These are phyloP conservation scores for Penicillium sp. DNA, from an alignment of 2,329 filamentous ascomycete genomes.

Conservation along the genomic window DNA sequence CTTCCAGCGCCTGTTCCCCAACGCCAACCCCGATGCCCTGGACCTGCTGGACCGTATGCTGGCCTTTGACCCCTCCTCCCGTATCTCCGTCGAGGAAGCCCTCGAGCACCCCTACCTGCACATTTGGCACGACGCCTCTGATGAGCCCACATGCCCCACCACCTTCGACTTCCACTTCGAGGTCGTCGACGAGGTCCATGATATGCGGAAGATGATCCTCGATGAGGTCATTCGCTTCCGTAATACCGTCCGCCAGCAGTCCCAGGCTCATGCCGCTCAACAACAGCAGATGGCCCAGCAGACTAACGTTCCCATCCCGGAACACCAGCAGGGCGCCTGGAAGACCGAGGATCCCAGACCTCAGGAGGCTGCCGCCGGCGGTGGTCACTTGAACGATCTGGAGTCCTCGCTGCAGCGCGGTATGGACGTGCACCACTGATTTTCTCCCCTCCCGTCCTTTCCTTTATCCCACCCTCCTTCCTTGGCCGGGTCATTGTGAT, in stretches of 20 bases:
- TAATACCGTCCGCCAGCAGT: constrained; percentile 55
- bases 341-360: constrained; percentile 63
- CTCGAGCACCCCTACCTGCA: constrained; percentile 94
- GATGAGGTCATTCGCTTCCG: constrained; percentile 92
- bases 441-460: background rate
- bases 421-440: constrained; percentile 51
- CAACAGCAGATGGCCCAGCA: constrained; percentile 44
- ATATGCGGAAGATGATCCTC: constrained; percentile 97
- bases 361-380: constrained; percentile 53
- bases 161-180: constrained; percentile 99
- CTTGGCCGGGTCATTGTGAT: background rate
- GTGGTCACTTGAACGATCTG: constrained; percentile 46
- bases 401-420: constrained; percentile 56
- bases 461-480: background rate
- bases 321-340: constrained; percentile 56
- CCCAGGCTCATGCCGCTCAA: constrained; percentile 43
- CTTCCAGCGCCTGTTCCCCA: constrained; percentile 85
- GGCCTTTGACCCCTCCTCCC: constrained; percentile 89
- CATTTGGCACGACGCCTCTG: constrained; percentile 97
- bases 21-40: constrained; percentile 92
- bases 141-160: constrained; percentile 89
- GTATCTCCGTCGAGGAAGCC: constrained; percentile 91
- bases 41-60: constrained; percentile 97
- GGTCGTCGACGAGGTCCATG: constrained; percentile 87
- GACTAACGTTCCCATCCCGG: constrained; percentile 61